Percentiles rank a stretch among this genome's conserved stretches.
Conservation (phyloP, 129 eudicot species). For the Helichrysum umbraculigerum region DNA sequence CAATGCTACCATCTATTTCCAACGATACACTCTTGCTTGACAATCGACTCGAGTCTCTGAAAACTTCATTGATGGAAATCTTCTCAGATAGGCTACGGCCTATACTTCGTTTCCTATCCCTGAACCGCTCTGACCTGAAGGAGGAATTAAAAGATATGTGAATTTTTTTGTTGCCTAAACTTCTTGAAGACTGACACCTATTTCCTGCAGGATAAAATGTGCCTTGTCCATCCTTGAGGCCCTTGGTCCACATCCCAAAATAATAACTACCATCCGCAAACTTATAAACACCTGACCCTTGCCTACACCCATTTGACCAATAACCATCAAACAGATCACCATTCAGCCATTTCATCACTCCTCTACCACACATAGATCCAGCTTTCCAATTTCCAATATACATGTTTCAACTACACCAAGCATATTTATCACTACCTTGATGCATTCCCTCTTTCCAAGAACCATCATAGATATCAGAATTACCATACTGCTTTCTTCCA, state of each 20-base stretch:
- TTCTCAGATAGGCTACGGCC: conserved; percentile 58
- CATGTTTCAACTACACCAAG: conserved; percentile 1
- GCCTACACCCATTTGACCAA: neutral
- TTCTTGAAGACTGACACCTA: neutral
- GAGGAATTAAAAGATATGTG: neutral
- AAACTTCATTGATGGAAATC: conserved; percentile 31
- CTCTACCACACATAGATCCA: conserved; percentile 6
- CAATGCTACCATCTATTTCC: conserved; percentile 41
- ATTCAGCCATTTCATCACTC: conserved; percentile 10
- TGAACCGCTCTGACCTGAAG: conserved; percentile 1
- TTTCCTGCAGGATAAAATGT: conserved; percentile 13
- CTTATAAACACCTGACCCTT: conserved; percentile 14
- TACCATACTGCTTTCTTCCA: conserved; percentile 9
- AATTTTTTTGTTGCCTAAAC: conserved; percentile 6
- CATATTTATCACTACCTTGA: neutral
- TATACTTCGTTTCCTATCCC: conserved; percentile 33
- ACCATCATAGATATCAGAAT: conserved; percentile 3
- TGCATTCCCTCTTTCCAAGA: neutral
- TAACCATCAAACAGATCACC: conserved; percentile 4
- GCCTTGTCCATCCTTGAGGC: conserved; percentile 4
- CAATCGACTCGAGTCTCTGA: conserved; percentile 44
- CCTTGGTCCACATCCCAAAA: conserved; percentile 7
- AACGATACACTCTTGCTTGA: conserved; percentile 42
- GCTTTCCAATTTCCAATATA: conserved; percentile 14
- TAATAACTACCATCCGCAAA: conserved; percentile 13